phyloP scores from a whole-genome alignment of 1,139 yeast genomes.

The Ogataea hybrid region DNA sequence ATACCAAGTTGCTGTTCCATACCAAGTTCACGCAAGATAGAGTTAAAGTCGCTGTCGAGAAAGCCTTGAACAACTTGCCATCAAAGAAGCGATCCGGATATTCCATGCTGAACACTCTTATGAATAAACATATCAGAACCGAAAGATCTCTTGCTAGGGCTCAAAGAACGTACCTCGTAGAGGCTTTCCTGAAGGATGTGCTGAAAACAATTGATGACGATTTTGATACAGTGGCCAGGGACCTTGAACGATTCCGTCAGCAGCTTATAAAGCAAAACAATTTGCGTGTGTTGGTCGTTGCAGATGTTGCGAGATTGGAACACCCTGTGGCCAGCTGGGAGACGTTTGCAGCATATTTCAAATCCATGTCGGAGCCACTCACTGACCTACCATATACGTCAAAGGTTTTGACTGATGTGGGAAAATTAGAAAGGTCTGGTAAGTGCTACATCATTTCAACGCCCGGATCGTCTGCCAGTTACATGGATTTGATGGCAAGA shows the following conservation, averaged over 20 bases:
- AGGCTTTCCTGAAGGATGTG: conserved; percentile 51
- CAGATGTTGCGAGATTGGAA: conserved; percentile 53
- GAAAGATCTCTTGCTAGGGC: conserved; percentile 64
- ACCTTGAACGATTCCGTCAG: conserved; percentile 55
- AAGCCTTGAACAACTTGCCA: conserved; percentile 69
- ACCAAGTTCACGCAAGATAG: conserved; percentile 73
- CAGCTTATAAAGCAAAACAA: conserved; percentile 60
- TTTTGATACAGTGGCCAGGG: conserved; percentile 45
- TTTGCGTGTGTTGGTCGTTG: conserved; percentile 67
- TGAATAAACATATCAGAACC: conserved; percentile 51
- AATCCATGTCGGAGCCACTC: conserved; percentile 6
- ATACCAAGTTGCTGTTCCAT: conserved; percentile 58
- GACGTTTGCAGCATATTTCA: conserved; percentile 34
- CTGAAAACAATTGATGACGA: conserved; percentile 53
- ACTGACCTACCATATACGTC: conserved; percentile 50
- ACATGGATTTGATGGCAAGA: conserved; percentile 56
- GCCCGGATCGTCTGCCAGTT: conserved; percentile 89
- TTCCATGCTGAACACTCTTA: conserved; percentile 63
- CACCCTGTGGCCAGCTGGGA: conserved; percentile 68
- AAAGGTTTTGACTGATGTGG: conserved; percentile 55
- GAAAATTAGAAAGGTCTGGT: conserved; percentile 45
- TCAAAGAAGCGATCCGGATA: conserved; percentile 81
- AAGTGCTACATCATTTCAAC: conserved; percentile 67
- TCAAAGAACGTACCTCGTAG: conserved; percentile 64
- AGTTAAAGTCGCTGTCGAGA: conserved; percentile 68